Evolutionary conservation across 352 stramenopile genomes (phyloP), one percentile per base, ranked within the genome.

Genomic region (Phytophthora capsici): DNA sequence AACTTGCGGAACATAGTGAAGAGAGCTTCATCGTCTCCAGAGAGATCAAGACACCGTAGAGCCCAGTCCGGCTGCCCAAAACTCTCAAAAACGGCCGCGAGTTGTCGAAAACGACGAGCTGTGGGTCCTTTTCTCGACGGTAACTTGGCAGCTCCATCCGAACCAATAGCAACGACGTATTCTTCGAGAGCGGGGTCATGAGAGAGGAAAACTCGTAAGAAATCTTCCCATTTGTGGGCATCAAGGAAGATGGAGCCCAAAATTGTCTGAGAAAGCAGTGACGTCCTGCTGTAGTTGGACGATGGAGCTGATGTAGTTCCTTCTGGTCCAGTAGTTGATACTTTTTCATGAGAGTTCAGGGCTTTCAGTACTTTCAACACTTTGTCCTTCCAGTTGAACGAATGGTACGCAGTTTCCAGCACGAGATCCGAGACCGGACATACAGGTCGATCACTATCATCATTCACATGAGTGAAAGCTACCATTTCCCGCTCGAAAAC

Each of bases 401-500:
- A 52, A 47, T 85, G 69, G 58, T 86, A 88, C 10, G 84, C 50
- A 23, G 69, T 40, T 6, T 79, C 53, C 2, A 89, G 47, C 8
- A 92, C 57, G 14, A 25, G 28, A 20, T 90, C 71, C 9, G 71
- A 79, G 37, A 90, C 61, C 6, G 81, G 78, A 23, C 73, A 89
- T 38, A 73, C 63, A 2, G 78, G 69, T 14, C 82, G 69, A 41
- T 74, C 51, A 23, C 59, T 72, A 3, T 76, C 65, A 17, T 80
- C 73, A 7, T 70, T 75, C 22, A 80, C 68, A 6, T 80, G 48
- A 1, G 71, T 66, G 25, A 90, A 92, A 20, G 79, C 63, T 26
- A 91, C 64, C 41, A 86, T 71, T 36, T 91, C 84, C 19, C 82
- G 73, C 22, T 93, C 80, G 13, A 93, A 68, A 23, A 93, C 75